Conservation (phyloP, 371 early-diverging fungal genomes). For the Syncephalastrum contaminatum region DNA sequence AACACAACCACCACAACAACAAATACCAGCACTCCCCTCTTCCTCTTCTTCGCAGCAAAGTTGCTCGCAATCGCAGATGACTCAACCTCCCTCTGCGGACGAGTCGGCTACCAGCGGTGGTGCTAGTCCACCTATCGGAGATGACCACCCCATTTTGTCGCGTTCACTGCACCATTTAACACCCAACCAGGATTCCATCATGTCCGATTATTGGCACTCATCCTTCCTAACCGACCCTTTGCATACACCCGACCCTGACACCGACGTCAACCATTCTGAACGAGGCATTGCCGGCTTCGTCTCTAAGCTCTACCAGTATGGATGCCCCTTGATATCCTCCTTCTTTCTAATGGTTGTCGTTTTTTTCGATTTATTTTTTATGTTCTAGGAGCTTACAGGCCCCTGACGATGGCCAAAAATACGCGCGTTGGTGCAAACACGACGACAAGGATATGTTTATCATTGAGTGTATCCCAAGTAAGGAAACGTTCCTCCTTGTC, state of each 20-base stretch:
- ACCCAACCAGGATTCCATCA: conserved; percentile 1
- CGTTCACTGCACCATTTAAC: conserved; percentile 1
- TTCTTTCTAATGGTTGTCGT: conserved; percentile 7
- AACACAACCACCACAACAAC: not conserved
- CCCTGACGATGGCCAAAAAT: conserved; percentile 35
- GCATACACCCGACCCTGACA: not conserved
- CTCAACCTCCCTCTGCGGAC: too few relatives aligned
- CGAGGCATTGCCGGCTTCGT: conserved; percentile 51
- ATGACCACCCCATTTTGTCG: not conserved
- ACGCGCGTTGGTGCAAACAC: conserved; percentile 45
- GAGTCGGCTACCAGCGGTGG: too few relatives aligned
- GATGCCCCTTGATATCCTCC: conserved; percentile 3
- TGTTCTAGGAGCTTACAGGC: conserved; percentile 38
- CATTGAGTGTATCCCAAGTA: conserved; percentile 50
- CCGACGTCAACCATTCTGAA: conserved; percentile 24
- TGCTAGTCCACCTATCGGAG: too few relatives aligned
- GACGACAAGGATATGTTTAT: conserved; percentile 50
- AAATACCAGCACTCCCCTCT: conserved; percentile 1
- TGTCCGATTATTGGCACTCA: conserved; percentile 18
- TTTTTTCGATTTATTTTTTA: not conserved
- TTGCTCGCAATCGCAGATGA: not conserved
- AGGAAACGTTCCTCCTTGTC: conserved; percentile 8
- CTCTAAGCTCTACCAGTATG: conserved; percentile 49
- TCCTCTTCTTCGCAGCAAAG: conserved; percentile 5
- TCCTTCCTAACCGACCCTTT: conserved; percentile 3